Percentiles rank a stretch among this genome's conserved stretches.
These are phyloP conservation scores for Lentinula sp. DNA, from an alignment of 768 basidiomycete species.

Conservation along the genomic window DNA sequence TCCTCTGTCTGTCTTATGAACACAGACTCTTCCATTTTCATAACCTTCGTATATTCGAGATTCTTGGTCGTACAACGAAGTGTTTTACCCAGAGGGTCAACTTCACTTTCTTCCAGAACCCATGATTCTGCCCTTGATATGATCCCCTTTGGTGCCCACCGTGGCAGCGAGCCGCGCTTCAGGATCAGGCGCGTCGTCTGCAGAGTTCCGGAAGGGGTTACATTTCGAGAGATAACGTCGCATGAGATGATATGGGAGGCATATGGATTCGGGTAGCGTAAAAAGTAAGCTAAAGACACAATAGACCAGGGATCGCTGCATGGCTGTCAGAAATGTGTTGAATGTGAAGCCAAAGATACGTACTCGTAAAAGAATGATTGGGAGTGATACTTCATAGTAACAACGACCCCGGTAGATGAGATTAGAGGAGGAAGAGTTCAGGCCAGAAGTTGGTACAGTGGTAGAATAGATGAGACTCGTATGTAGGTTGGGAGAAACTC, in stretches of 20 bases:
- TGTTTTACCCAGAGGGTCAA: slow-evolving; percentile 75
- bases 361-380: slow-evolving; percentile 53
- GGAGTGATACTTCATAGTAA: slow-evolving; percentile 49
- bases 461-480: neutral
- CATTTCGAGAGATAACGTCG: slow-evolving; percentile 84
- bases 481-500: neutral
- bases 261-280: slow-evolving; percentile 95
- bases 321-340: slow-evolving; percentile 8
- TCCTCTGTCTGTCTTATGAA: slow-evolving; percentile 61
- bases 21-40: slow-evolving; percentile 87
- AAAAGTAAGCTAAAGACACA: slow-evolving; percentile 88
- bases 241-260: slow-evolving; percentile 91
- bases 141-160: slow-evolving; percentile 86
- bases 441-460: neutral
- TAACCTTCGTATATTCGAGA: slow-evolving; percentile 88
- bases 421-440: neutral
- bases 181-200: slow-evolving; percentile 87
- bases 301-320: slow-evolving; percentile 89
- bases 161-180: slow-evolving; percentile 85
- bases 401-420: slow-evolving; percentile 6
- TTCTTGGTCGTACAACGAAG: slow-evolving; percentile 82
- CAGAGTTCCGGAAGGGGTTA: slow-evolving; percentile 69
- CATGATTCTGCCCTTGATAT: slow-evolving; percentile 84
- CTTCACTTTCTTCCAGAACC: slow-evolving; percentile 93
- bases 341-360: slow-evolving; percentile 10